These are phyloP conservation scores for Gentiana dahurica DNA, from an alignment of 257 asterid genomes.

Conservation along the genomic window DNA sequence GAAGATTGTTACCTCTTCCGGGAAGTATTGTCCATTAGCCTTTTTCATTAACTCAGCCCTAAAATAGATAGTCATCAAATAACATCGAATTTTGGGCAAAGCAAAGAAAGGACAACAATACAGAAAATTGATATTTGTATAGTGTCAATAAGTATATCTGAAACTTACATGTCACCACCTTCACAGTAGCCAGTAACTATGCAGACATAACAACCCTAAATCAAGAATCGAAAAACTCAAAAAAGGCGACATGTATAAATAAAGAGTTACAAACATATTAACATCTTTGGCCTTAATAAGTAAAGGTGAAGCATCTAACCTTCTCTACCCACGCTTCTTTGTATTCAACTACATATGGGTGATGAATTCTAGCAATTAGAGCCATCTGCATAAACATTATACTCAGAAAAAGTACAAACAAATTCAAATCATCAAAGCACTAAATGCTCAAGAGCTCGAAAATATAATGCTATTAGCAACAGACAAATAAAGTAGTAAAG, in stretches of 20 bases:
- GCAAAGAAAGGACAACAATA: neutral
- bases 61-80: constrained; percentile 10
- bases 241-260: neutral
- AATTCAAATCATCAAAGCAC: too few species aligned
- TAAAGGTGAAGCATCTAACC: constrained; percentile 33
- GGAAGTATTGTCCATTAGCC: constrained; percentile 73
- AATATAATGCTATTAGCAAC: too few species aligned
- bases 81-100: neutral
- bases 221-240: neutral
- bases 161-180: constrained; percentile 96
- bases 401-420: too few species aligned
- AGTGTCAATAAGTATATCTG: neutral
- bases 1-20: constrained; percentile 63
- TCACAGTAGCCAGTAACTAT: constrained; percentile 97
- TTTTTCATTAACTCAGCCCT: constrained; percentile 98
- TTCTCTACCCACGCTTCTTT: constrained; percentile 99
- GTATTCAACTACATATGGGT: constrained; percentile 84
- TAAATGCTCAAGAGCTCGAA: too few species aligned
- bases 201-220: constrained; percentile 98
- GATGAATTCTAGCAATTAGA: constrained; percentile 77
- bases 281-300: neutral
- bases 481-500: too few species aligned
- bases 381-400: constrained; percentile 61
- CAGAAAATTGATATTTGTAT: neutral
- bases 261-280: neutral